Evolutionary conservation across 202 grass and related monocot species (phyloP), one percentile per base, ranked within the genome.

Genomic region (Saccharum hybrid): DNA sequence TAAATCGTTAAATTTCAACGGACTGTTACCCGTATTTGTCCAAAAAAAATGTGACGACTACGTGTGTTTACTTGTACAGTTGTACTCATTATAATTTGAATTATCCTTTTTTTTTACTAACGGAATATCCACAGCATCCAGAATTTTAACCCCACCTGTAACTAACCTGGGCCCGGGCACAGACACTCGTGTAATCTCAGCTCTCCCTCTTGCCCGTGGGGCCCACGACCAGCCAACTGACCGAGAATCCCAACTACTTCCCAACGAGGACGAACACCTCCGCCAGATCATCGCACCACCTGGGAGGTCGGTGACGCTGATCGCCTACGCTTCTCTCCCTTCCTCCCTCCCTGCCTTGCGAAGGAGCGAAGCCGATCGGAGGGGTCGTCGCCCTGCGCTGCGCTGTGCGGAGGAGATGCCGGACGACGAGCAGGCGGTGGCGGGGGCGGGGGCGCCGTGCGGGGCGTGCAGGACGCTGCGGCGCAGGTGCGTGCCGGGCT

Each of bases 381-480:
- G 51, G 16, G 7, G 51, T 6, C 19, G 18, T 57, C 52, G 19
- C 52, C 52, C 52, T 9, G 52, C 49, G 52, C 49, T 49, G 46
- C 18, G 18, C 19, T 21, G 52, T 2, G 19, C 52, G 52, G 16
- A 54, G 51, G 1, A 1, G 22, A 33, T 34, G 63, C 30, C 63
- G 63, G 63, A 33, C 10, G 10, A 63, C 56, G 56, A 12, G 59
- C 7, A 4, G 21, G 59, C 10, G 21, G 23, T 4, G 54, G 15
- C 19, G 54, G 18, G 2, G 52, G 52, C 52, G 59, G 10, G 2
- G 52, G 4, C 56, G 48, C 82, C 82, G 7, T 84, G 82, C 72
- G 72, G 62, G 7, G 82, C 72, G 19, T 84, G 82, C 72, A 76
- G 67, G 72, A 38, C n/a, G 42, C 45, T 84, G 14, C 72, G 71